phyloP scores from a whole-genome alignment of 2,329 filamentous ascomycete species.

The Aspergillus texensis region DNA sequence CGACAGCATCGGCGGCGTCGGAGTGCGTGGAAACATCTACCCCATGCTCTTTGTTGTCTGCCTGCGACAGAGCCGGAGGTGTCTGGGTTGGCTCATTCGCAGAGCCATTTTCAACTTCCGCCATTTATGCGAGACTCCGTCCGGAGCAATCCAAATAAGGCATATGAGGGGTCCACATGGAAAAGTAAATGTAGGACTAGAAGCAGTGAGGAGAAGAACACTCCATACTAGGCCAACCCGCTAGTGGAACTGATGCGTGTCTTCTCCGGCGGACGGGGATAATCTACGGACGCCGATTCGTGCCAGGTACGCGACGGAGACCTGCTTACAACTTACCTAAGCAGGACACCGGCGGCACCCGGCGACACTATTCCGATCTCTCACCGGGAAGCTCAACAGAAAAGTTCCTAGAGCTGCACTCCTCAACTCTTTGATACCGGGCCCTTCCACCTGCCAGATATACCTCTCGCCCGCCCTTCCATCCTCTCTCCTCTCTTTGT shows the following conservation, averaged over 20 bases:
- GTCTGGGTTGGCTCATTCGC: slow-evolving; percentile 33
- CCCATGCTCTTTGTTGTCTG: slow-evolving; percentile 32
- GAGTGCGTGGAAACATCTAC: slow-evolving; percentile 30
- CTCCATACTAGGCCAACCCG: slow-evolving; percentile 8
- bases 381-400: slow-evolving; percentile 48
- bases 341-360: slow-evolving; percentile 21
- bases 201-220: slow-evolving; percentile 15
- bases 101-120: slow-evolving; percentile 42
- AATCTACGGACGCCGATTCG: slow-evolving; percentile 23
- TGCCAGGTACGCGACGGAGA: slow-evolving; percentile 19
- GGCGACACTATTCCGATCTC: slow-evolving; percentile 36
- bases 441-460: slow-evolving; percentile 27
- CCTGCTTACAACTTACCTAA: slow-evolving; percentile 24
- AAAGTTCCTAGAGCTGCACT: slow-evolving; percentile 39
- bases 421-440: slow-evolving; percentile 34
- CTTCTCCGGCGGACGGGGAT: slow-evolving; percentile 31
- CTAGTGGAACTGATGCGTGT: slow-evolving; percentile 30
- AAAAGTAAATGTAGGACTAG: slow-evolving; percentile 26
- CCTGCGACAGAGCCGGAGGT: slow-evolving; percentile 28
- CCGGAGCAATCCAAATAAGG: slow-evolving; percentile 31
- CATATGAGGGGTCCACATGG: slow-evolving; percentile 32
- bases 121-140: slow-evolving; percentile 46
- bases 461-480: slow-evolving; percentile 22
- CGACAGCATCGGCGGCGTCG: slow-evolving; percentile 28
- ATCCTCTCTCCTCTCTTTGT: slow-evolving; percentile 21